Base-by-base conservation (phyloP, 805 yeast species). In the Sugiyamaella americana region DNA sequence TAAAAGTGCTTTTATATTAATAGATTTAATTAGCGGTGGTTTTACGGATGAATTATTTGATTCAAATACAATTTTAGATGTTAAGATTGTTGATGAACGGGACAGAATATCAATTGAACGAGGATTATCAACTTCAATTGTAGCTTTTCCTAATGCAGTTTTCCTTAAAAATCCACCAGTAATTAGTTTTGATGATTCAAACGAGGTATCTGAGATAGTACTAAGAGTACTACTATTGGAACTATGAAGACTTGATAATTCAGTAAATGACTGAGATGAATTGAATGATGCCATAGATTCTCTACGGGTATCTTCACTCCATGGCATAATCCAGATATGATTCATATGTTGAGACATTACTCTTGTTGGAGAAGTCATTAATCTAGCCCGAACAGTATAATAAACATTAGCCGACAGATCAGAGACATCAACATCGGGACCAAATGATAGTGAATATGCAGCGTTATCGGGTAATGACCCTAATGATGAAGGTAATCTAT, bases 401-500 rank as follows among this genome's bases (percentile, higher is more conserved):
- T 10, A 20, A 11, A 50, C 40, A 3, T 36, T 37, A 10, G 43
- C 47, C 23, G 48, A 36, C 30, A n/a, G n/a, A 40, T 50, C 53
- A 3, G 46, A 18, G 2, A 50, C 24, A 26, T 26, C 32, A 16
- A 44, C 53, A 11, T 19, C 20, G 11, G 34, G 8, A 35, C 37
- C 37, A 13, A 26, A 20, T 5, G 43, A 20, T 26, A 38, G 46
- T 5, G 24, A 19, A 16, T 24, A 11, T 11, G 39, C 17, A 39
- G 23, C 26, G 11, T 26, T 41, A 2, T 41, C 41, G 4, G 48
- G 40, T 17, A 39, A 34, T 2, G 47, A 22, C 4, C 52, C 53
- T 2, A 50, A 16, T 3, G 53, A 47, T 3, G 53, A 42, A 5
- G 53, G 53, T 21, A 47, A 41, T 1, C 18, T 2, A 3, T 20